A percentile compares a stretch with the other conserved stretches of the same genome.
Conservation (phyloP, 805 yeast species). For the Spathaspora arborariae region DNA sequence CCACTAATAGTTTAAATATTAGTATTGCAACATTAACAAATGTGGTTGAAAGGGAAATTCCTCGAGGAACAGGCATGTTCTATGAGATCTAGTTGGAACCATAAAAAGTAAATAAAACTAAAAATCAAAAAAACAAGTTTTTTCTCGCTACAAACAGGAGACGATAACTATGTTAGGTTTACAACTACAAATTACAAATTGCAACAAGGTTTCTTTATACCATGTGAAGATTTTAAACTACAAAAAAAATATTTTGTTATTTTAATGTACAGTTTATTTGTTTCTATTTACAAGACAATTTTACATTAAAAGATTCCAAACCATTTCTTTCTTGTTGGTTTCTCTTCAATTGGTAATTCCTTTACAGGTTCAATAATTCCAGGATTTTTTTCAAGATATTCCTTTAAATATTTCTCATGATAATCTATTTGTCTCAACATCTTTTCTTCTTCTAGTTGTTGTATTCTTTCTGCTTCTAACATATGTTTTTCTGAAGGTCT, state of each 20-base stretch:
- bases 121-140: neutral
- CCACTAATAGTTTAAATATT: constrained; percentile 1
- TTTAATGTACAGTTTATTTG: too few relatives aligned
- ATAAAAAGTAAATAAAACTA: neutral
- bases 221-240: too few relatives aligned
- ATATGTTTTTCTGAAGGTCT: constrained; percentile 70
- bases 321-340: constrained; percentile 20
- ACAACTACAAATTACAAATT: too few relatives aligned
- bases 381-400: neutral
- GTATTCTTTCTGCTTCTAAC: constrained; percentile 67
- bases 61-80: constrained; percentile 8
- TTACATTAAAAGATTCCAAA: constrained; percentile 16
- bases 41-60: constrained; percentile 4
- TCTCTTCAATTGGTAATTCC: neutral
- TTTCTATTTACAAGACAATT: too few relatives aligned
- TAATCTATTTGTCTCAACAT: constrained; percentile 32
- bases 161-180: too few relatives aligned
- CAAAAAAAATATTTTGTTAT: too few relatives aligned
- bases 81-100: too few relatives aligned
- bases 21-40: constrained; percentile 4
- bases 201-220: too few relatives aligned
- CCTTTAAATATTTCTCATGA: constrained; percentile 11
- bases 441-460: constrained; percentile 63
- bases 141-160: too few relatives aligned
- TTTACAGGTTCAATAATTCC: neutral